Evolutionary conservation across 441 rosid species (phyloP).

Genomic region (Euphorbia celastroides): DNA sequence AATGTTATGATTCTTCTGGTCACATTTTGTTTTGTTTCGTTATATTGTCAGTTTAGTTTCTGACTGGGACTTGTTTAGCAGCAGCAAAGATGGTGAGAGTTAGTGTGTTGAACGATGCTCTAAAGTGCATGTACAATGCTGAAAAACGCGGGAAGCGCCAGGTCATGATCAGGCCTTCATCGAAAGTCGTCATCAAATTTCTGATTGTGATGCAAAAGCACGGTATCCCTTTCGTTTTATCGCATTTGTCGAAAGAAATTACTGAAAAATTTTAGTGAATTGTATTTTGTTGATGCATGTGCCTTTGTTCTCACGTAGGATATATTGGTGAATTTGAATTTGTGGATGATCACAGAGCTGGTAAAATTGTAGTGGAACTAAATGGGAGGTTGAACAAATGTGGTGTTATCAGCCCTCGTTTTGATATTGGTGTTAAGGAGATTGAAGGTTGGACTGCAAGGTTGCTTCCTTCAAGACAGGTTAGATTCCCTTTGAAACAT

Average conservation of each 20-base stretch:
- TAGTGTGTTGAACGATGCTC: neutral
- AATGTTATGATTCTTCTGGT: too few species aligned
- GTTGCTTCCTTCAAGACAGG: constrained; percentile 57
- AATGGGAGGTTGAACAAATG: constrained; percentile 1
- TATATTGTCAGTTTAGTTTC: neutral
- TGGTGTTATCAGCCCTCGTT: constrained; percentile 54
- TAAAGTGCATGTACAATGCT: constrained; percentile 37
- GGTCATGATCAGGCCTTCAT: constrained; percentile 51
- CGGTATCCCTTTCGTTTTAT: neutral
- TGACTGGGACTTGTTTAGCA: neutral
- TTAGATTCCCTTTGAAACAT: neutral
- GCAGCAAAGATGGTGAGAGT: neutral
- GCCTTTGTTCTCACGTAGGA: neutral
- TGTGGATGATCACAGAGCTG: neutral
- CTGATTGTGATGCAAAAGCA: constrained; percentile 59
- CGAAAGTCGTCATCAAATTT: constrained; percentile 50
- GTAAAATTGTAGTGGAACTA: neutral
- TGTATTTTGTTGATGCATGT: neutral
- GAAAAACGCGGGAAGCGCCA: constrained; percentile 55
- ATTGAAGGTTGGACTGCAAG: constrained; percentile 58
- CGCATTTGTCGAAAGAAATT: too few species aligned
- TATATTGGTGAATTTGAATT: neutral
- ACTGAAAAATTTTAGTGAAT: too few species aligned
- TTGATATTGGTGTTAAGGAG: constrained; percentile 50
- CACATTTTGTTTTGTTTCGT: neutral